phyloP scores from a whole-genome alignment of 2,329 filamentous ascomycete species.

The Fonsecaea multimorphosa region DNA sequence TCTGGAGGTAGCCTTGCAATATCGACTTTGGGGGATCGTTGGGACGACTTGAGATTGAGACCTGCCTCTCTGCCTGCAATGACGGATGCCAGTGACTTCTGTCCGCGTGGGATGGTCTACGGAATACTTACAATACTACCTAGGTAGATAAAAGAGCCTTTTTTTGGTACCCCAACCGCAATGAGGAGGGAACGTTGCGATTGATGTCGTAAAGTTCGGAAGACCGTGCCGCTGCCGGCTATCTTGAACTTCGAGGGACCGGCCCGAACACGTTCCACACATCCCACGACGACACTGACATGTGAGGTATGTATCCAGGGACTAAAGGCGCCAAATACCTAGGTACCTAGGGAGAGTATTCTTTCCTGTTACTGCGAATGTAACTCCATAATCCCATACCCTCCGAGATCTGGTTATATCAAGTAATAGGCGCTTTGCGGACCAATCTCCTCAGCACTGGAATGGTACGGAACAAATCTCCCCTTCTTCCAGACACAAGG shows the following conservation, averaged over 20 bases:
- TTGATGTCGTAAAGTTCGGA: conserved; percentile 15
- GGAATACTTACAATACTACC: too few species aligned
- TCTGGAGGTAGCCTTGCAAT: background rate
- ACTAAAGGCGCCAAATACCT: too few species aligned
- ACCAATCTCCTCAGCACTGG: background rate
- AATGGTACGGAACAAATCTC: background rate
- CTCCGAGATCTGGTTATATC: background rate
- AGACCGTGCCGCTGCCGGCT: background rate
- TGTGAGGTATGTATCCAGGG: background rate
- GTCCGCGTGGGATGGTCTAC: too few species aligned
- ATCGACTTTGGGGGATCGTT: background rate
- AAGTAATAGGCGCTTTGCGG: background rate
- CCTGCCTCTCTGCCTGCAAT: background rate
- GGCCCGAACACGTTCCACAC: conserved; percentile 18
- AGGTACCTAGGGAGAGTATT: too few species aligned
- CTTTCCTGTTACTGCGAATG: too few species aligned
- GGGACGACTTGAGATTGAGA: background rate
- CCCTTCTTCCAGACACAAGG: too few species aligned
- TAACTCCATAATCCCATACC: background rate
- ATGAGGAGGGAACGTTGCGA: background rate
- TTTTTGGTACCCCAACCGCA: background rate
- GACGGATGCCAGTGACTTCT: too few species aligned
- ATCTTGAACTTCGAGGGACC: conserved; percentile 10
- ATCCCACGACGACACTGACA: background rate
- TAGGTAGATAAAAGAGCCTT: too few species aligned